Evolutionary conservation across 2,329 filamentous ascomycete genomes (phyloP), one percentile per base, ranked within the genome.

Genomic region (Pseudogymnoascus sp.): DNA sequence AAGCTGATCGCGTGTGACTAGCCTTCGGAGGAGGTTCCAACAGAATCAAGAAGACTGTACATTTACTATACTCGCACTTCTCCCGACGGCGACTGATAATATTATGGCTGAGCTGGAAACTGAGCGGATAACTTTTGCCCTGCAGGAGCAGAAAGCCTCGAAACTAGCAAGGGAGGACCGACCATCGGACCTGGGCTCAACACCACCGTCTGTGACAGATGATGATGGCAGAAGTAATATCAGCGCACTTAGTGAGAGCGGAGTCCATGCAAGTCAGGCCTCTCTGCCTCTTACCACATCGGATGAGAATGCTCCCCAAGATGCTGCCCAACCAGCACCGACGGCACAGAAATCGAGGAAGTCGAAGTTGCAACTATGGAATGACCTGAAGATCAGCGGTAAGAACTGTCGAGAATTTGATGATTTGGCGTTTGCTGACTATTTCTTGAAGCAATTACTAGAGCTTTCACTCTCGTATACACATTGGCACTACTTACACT

Each of bases 31-130:
- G 64, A 90, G 94, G 72, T 99, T 99, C 77, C 91, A 97, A 75
- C 94, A 99, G 77, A 99, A 99, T 75, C 94, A 99, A 74, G 93
- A 96, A 74, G 94, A 99, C 76, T 99, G 94, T 77, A 97, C 93
- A 58, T 97, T 95, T 74, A 99, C 94, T 38, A 92, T 97, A 49
- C 86, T 97, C n/a, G 94, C 93, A 31, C 85, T 99, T 62, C 83
- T 99, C 8, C 94, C 94, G 4, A 96, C 93, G 35, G 90, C 92
- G 6, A 92, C 92, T 23, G 86, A 94, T 68, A 93, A 95, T 73
- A 89, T 99, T 69, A 80, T 97, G 70, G 87, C 91, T 68, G 87
- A 89, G 33, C 84, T 97, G 69, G 91, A 95, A 61, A 96, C 96
- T 45, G 94, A 99, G 74, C 86, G 90, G 70, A 91, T 97, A 70